Evolutionary conservation across 352 stramenopile species (phyloP).

Genomic region (Pythium folliculosum): DNA sequence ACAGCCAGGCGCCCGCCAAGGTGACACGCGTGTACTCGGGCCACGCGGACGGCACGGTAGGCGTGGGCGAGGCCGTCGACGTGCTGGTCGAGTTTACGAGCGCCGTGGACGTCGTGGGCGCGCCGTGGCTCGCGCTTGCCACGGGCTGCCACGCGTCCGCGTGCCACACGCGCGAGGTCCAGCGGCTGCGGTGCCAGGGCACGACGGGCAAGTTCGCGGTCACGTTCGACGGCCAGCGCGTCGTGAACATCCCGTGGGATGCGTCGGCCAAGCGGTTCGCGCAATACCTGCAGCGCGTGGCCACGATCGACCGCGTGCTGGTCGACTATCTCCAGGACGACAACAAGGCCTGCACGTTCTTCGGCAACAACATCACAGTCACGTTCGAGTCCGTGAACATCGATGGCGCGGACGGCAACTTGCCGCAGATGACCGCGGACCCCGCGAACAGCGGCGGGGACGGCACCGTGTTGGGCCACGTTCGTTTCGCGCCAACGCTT

Average conservation of each 20-base stretch:
- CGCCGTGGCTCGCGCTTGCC: constrained; percentile 47
- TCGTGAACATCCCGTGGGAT: constrained; percentile 71
- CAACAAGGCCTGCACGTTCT: constrained; percentile 64
- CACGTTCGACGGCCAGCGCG: constrained; percentile 50
- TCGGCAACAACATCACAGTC: constrained; percentile 79
- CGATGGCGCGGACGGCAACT: constrained; percentile 56
- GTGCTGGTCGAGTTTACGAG: constrained; percentile 77
- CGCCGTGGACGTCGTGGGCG: constrained; percentile 54
- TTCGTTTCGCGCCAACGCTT: constrained; percentile 46
- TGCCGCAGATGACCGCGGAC: constrained; percentile 62
- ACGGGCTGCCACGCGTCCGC: constrained; percentile 54
- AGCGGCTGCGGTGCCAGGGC: constrained; percentile 58
- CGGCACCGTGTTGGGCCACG: constrained; percentile 40
- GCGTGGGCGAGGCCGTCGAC: constrained; percentile 60
- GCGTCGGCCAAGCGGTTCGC: constrained; percentile 45
- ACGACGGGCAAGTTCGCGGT: constrained; percentile 70
- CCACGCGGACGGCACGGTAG: constrained; percentile 45
- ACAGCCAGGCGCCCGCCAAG: constrained; percentile 57
- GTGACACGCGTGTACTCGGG: constrained; percentile 63
- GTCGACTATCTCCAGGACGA: constrained; percentile 68
- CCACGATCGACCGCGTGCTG: constrained; percentile 54
- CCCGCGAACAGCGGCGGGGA: constrained; percentile 47
- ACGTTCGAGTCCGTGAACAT: constrained; percentile 82
- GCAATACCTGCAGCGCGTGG: constrained; percentile 61
- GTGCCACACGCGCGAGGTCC: constrained; percentile 63